Evolutionary conservation across 257 asterid species (phyloP), one percentile per base, ranked within the genome.

Genomic region (Cinchona pubescens): DNA sequence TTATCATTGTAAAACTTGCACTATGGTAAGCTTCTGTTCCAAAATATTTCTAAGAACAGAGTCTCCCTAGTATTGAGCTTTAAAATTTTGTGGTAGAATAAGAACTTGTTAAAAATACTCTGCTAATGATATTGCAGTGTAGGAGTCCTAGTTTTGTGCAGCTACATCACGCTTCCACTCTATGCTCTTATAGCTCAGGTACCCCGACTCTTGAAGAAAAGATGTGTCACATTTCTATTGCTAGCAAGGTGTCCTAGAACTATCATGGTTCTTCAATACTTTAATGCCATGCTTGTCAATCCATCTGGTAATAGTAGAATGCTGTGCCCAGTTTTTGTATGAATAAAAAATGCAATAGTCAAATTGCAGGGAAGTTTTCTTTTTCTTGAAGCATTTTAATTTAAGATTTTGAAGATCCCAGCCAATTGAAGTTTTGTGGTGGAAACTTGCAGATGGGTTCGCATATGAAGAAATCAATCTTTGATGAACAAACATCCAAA

Each of bases 171-270:
- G 3, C 97, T 92, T 73, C 98, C 97, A 6, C 92, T 90, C 5
- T 94, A 94, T 81, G 91, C 97, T 80, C 88, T 94, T 7, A 82
- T 94, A 62, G 87, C 92, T 61, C 98, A 92, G 97, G 98, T 93
- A 83, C 53, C 12, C n/a, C 16, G 1, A 58, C 34, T 5, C 64
- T n/a, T 58, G 8, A 25, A 27, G 16, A 25, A 10, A 58, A 0
- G 18, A 58, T 58, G 34, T 58, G 34, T 58, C n/a, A 27, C 18
- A 25, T 58, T 58, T 58, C 34, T 58, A 9, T 58, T 34, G 63
- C 63, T 10, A n/a, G 25, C 34, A 58, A 58, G 6, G 2, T 25
- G 64, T 27, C 19, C 19, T 46, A 15, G 19, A 46, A 46, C 3
- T 46, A 46, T 46, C 64, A 58, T 58, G 64, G 64, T 7, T 10